A percentile compares a stretch with the other conserved stretches of the same genome.
These are phyloP conservation scores for Primulina tabacum DNA, from an alignment of 257 asterid species.

Conservation along the genomic window DNA sequence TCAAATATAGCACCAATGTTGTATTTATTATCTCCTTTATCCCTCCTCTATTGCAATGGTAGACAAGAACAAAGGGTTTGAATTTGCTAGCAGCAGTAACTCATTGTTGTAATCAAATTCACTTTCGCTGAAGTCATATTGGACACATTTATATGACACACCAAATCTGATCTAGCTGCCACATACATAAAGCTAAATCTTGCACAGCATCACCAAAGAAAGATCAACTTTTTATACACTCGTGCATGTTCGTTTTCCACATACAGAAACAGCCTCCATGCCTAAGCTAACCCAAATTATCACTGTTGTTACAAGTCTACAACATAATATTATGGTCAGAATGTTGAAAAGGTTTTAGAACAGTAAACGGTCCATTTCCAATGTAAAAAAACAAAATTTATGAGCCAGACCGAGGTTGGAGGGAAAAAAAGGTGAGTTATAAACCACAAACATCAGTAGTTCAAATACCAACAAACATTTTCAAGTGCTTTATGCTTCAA, in stretches of 20 bases:
- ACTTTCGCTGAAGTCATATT: constrained; percentile 5
- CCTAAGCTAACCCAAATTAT: too few species aligned
- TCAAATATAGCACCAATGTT: neutral
- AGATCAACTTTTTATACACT: neutral
- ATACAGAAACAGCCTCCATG: neutral
- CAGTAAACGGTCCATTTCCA: neutral
- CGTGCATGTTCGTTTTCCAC: neutral
- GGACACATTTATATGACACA: neutral
- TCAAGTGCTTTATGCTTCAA: too few species aligned
- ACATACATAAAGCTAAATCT: neutral
- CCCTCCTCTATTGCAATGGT: constrained; percentile 4
- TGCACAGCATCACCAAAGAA: neutral
- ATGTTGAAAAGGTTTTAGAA: neutral
- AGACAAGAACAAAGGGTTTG: neutral
- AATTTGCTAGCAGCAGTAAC: neutral
- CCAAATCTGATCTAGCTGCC: neutral
- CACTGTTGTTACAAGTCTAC: neutral
- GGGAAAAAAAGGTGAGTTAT: too few species aligned
- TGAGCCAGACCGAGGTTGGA: neutral
- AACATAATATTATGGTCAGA: neutral
- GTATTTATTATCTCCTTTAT: constrained; percentile 1
- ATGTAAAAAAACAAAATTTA: too few species aligned
- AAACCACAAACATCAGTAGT: too few species aligned
- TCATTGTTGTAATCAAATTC: neutral
- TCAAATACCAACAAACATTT: too few species aligned